Base-by-base conservation (phyloP, 2,329 filamentous ascomycete species). In the Fusarium pseudograminearum region DNA sequence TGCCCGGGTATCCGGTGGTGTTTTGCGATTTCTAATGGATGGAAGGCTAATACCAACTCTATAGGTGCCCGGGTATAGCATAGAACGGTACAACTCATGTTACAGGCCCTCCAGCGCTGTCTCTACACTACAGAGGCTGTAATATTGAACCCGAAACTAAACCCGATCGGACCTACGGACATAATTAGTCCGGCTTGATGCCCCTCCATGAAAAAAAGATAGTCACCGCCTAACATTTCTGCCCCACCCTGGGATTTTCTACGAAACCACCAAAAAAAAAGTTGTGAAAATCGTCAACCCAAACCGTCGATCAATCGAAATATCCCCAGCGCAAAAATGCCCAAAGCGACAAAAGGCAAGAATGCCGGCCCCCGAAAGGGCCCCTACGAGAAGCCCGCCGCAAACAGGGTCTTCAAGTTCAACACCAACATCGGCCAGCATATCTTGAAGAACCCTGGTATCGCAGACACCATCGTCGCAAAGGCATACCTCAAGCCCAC, bases 391-490 rank as follows among this genome's bases (percentile, higher is more conserved):
- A 52, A 52, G 18, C 48, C 48, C 48, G 48, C 48, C 24, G 34
- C 34, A 20, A 94, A 97, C 83, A 94, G 93, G 75, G 93, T 98
- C 80, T 98, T 98, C 88, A 97, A 97, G 80, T 97, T 98, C 89
- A 97, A 97, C 84, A 96, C 92, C 74, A 85, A 95, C 79, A 88
- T 96, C 71, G 94, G 95, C 74, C 85, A 88, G 78, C 93, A 98
- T 80, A 96, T 99, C 67, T 86, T 98, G 71, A 98, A 97, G 80
- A 97, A 97, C 79, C 93, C 93, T 3, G 92, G 92, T 75, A 91
- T 97, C 50, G 91, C 92, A 7, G 90, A 92, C 77, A 90, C 90
- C 53, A 95, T 83, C 59, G 81, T 83, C 69, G 79, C 80, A 64
- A 98, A 98, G 83, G 93, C 94, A 18, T 89, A 91, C 74, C 86